Percentiles rank a stretch among this genome's conserved stretches.
These are phyloP conservation scores for Colletotrichum cuscutae DNA, from an alignment of 2,329 filamentous ascomycete genomes.

Conservation along the genomic window DNA sequence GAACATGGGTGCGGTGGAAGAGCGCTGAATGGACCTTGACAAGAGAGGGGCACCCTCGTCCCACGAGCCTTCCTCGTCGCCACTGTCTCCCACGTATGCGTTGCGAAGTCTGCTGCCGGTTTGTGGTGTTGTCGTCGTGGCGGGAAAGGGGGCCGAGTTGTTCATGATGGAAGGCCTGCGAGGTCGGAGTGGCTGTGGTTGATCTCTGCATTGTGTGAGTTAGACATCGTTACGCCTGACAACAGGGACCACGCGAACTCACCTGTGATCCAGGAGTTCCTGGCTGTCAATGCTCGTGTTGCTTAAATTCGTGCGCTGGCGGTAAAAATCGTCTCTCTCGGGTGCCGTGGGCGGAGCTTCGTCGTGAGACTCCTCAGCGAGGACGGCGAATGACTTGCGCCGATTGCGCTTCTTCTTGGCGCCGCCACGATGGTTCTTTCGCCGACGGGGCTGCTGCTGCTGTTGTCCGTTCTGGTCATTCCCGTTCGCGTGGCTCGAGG, in stretches of 20 bases:
- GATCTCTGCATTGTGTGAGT: conserved; percentile 55
- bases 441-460: conserved; percentile 48
- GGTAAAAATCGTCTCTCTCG: conserved; percentile 58
- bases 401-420: conserved; percentile 82
- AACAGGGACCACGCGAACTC: conserved; percentile 41
- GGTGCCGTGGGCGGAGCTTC: conserved; percentile 44
- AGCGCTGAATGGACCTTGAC: conserved; percentile 51
- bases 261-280: conserved; percentile 87
- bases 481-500: conserved; percentile 16
- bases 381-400: conserved; percentile 81
- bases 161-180: conserved; percentile 67
- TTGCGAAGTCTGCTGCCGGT: conserved; percentile 39
- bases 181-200: conserved; percentile 67
- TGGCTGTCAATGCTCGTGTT: conserved; percentile 91
- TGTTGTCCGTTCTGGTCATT: conserved; percentile 32
- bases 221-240: not conserved
- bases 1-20: conserved; percentile 35
- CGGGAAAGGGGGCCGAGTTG: conserved; percentile 45
- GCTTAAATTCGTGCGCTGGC: conserved; percentile 72
- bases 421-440: conserved; percentile 79
- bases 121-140: conserved; percentile 26
- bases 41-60: conserved; percentile 68
- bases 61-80: conserved; percentile 54
- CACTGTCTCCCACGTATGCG: conserved; percentile 48
- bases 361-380: conserved; percentile 64